Base-by-base conservation (phyloP, 768 basidiomycete species). In the Lactarius sp. region DNA sequence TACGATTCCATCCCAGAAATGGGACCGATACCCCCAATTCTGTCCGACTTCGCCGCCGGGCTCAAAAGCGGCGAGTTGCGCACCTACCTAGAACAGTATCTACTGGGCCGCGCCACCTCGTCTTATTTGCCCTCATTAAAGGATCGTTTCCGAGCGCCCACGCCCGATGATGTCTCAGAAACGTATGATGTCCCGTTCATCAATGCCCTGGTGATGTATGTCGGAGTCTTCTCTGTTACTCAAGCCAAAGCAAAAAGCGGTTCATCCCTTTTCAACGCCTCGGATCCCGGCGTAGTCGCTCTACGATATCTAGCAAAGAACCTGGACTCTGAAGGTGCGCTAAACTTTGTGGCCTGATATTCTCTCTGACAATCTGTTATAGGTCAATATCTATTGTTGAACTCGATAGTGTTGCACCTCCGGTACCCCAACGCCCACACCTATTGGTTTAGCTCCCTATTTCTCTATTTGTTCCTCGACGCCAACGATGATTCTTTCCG, bases 341-440 rank as follows among this genome's bases (percentile, higher is more conserved):
- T 41, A 55, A 42, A 55, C 50, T 47, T 22, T 33, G 16, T 22
- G 8, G 12, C 31, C 33, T 44, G 33, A 20, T 14, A 27, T 33
- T 39, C 57, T 18, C 13, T 57, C 67, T 66, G 54, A 65, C 49
- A 52, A 36, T 27, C 52, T 56, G 42, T 1, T 69, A 22, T 27
- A 98, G 96, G 94, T 67, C 94, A 97, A 85, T 93, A 98, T 77
- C 90, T 94, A 75, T 81, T 98, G 68, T 77, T 98, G 69, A 92
- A 87, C 69, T 86, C 95, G n/a, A 87, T 96, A 74, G 90, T 93
- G 50, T 83, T 94, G 69, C 96, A 98, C 73, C 79, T 99, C 67
- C 92, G 97, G 70, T 98, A 96, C 81, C 96, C 97, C 37, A 97
- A 95, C 71, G 92, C 95, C 10, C 97, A 99, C 80, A 99, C 96